Conservation (phyloP, 1,284 basidiomycete genomes). For the Malassezia pachydermatis region DNA sequence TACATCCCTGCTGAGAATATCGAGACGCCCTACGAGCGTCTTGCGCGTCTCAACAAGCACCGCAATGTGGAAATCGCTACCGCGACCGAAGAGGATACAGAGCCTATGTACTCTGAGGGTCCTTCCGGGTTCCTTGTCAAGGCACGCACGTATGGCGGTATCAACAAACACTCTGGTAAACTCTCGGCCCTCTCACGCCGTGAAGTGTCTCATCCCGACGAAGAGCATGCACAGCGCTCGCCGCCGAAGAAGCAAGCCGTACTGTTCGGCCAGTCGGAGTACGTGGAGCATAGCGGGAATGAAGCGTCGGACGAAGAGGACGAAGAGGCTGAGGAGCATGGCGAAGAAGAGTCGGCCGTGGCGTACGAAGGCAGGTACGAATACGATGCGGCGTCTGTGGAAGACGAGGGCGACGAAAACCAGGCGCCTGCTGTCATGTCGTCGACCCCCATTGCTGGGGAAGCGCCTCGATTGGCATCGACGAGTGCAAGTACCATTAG, state of each 20-base stretch:
- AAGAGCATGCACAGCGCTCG: conserved; percentile 11
- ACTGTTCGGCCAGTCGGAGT: conserved; percentile 38
- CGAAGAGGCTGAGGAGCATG: conserved; percentile 28
- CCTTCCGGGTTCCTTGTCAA: conserved; percentile 38
- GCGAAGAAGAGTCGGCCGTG: conserved; percentile 18
- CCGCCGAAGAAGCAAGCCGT: conserved; percentile 32
- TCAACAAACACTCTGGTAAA: conserved; percentile 41
- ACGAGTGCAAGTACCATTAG: too few relatives aligned
- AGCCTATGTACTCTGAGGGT: conserved; percentile 28
- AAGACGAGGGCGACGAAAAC: conserved; percentile 39
- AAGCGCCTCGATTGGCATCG: neutral
- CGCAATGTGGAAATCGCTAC: conserved; percentile 68
- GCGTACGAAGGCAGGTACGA: too few relatives aligned
- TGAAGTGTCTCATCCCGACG: conserved; percentile 20
- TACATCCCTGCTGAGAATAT: conserved; percentile 99
- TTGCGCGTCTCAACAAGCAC: conserved; percentile 92
- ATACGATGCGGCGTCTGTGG: neutral
- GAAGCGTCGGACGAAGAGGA: conserved; percentile 38
- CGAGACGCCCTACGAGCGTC: conserved; percentile 90
- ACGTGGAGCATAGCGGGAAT: conserved; percentile 44
- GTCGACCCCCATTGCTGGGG: neutral
- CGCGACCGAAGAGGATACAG: conserved; percentile 44
- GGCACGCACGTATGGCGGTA: conserved; percentile 18
- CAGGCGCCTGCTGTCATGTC: conserved; percentile 31
- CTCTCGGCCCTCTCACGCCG: conserved; percentile 41